A percentile compares a stretch with the other conserved stretches of the same genome.
phyloP scores from a whole-genome alignment of 2,329 filamentous ascomycete species.

The Penicillium griseofulvum region DNA sequence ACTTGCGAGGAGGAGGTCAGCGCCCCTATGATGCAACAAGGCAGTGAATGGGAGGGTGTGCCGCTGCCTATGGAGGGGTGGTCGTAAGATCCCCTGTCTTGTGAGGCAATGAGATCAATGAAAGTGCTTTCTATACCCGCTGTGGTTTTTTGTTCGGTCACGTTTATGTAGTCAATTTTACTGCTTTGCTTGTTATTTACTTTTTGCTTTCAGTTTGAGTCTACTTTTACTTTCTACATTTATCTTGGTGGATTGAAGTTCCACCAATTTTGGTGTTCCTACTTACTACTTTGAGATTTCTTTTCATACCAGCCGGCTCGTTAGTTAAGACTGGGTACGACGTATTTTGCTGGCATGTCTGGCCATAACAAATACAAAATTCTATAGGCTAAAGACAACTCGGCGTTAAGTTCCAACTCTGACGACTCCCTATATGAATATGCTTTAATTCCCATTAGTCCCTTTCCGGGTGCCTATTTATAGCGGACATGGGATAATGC shows the following conservation, averaged over 20 bases:
- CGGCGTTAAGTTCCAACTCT: too few relatives aligned
- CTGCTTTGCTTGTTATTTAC: not conserved
- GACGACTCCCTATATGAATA: too few relatives aligned
- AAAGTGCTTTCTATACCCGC: conserved; percentile 2
- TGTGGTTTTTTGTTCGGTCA: not conserved
- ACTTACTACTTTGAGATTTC: not conserved
- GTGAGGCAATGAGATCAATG: conserved; percentile 7
- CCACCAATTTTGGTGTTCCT: not conserved
- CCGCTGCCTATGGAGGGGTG: conserved; percentile 38
- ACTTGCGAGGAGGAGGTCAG: conserved; percentile 6
- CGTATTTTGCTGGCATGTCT: too few relatives aligned
- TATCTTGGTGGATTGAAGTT: not conserved
- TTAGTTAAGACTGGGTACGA: too few relatives aligned
- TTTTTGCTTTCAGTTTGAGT: not conserved
- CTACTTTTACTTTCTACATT: not conserved
- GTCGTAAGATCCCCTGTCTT: conserved; percentile 4
- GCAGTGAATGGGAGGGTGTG: conserved; percentile 39
- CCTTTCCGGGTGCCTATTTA: too few relatives aligned
- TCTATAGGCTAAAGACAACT: too few relatives aligned
- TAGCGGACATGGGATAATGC: too few relatives aligned
- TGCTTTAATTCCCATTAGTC: too few relatives aligned
- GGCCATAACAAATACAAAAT: too few relatives aligned
- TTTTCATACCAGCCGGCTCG: too few relatives aligned
- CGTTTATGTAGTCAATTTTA: not conserved
- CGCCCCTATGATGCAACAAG: conserved; percentile 6